Percentiles rank a stretch among this genome's conserved stretches.
phyloP scores from a whole-genome alignment of 371 early-diverging fungal species.

The Mucor circinelloides region DNA sequence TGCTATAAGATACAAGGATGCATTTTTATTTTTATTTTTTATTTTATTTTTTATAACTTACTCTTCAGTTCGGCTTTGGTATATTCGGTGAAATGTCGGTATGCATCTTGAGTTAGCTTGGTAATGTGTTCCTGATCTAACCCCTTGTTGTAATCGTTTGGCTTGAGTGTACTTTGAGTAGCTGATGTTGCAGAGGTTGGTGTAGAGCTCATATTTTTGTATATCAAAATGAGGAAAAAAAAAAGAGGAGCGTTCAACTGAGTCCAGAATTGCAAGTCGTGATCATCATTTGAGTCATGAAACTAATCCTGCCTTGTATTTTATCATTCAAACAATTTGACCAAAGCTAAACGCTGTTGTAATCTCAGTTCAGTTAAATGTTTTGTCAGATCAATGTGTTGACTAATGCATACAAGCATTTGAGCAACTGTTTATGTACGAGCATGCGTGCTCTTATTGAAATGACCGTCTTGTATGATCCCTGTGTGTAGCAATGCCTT shows the following conservation, averaged over 20 bases:
- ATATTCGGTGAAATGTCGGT: conserved; percentile 58
- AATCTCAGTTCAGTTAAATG: neutral
- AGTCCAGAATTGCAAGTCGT: neutral
- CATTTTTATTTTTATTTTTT: too few relatives aligned
- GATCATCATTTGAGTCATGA: neutral
- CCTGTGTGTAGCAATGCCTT: too few relatives aligned
- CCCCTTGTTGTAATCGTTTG: conserved; percentile 40
- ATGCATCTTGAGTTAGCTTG: conserved; percentile 58
- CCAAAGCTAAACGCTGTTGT: neutral
- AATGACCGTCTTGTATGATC: too few relatives aligned
- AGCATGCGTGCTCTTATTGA: too few relatives aligned
- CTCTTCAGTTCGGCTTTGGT: conserved; percentile 59
- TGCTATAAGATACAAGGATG: neutral
- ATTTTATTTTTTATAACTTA: too few relatives aligned
- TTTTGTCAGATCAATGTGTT: neutral
- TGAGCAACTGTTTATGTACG: too few relatives aligned
- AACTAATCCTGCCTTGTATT: neutral
- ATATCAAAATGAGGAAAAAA: neutral
- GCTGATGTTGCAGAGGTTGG: neutral
- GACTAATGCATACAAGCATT: neutral
- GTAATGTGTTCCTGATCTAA: conserved; percentile 56
- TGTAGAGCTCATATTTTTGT: conserved; percentile 1
- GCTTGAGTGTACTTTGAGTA: conserved; percentile 23
- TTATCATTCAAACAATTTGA: neutral
- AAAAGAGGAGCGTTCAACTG: neutral